Conservation (phyloP, 2,329 filamentous ascomycete genomes). For the Torrubiellomyces zombiae region DNA sequence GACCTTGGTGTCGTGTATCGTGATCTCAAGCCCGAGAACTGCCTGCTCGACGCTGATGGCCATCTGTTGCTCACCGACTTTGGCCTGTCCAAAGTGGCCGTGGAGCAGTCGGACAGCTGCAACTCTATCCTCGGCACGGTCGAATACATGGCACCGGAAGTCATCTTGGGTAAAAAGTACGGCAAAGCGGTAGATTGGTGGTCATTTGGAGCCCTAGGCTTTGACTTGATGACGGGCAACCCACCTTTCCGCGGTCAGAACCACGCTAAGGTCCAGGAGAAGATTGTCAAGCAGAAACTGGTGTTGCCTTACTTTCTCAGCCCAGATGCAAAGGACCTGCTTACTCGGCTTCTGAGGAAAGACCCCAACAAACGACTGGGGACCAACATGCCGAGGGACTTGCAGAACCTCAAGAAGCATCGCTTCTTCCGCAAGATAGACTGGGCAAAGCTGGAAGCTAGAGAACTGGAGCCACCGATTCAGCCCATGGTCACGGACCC, state of each 20-base stretch:
- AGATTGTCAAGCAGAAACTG: conserved; percentile 87
- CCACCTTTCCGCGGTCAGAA: conserved; percentile 86
- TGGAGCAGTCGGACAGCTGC: conserved; percentile 49
- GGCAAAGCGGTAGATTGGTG: conserved; percentile 97
- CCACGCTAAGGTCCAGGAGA: conserved; percentile 87
- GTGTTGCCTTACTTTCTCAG: conserved; percentile 78
- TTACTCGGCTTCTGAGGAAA: conserved; percentile 79
- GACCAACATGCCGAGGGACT: conserved; percentile 73
- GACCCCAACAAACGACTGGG: conserved; percentile 84
- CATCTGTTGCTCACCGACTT: conserved; percentile 94
- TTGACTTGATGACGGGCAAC: conserved; percentile 80
- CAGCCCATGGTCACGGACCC: conserved; percentile 89
- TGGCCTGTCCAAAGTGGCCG: conserved; percentile 83
- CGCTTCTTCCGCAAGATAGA: conserved; percentile 95
- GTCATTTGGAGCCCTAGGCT: conserved; percentile 86
- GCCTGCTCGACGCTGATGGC: conserved; percentile 76
- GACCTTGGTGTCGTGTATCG: conserved; percentile 90
- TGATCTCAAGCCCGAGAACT: conserved; percentile 96
- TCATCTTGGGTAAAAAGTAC: conserved; percentile 75
- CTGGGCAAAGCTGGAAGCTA: conserved; percentile 70
- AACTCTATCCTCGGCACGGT: conserved; percentile 87
- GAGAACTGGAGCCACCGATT: conserved; percentile 79
- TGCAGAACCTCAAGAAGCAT: conserved; percentile 74
- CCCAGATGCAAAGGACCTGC: conserved; percentile 81
- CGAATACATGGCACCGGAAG: conserved; percentile 98